phyloP scores from a whole-genome alignment of 768 basidiomycete genomes.

The Cyclocybe cylindracea region DNA sequence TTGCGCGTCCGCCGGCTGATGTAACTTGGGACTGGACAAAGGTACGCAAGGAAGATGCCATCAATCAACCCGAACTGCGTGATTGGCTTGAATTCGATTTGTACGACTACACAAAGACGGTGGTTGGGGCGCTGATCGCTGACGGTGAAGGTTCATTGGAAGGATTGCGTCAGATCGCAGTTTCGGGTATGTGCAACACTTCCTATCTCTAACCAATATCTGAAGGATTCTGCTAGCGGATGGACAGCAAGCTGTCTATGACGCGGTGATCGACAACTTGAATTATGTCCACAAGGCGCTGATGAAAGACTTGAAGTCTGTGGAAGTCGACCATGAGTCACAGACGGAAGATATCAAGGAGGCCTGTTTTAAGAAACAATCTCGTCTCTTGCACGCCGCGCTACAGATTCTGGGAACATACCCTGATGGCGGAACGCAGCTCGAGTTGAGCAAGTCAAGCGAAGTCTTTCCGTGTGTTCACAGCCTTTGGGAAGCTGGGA shows the following conservation, averaged over 20 bases:
- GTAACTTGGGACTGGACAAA: slow-evolving; percentile 2
- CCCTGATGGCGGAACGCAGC: too few species aligned
- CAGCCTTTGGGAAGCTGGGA: too few species aligned
- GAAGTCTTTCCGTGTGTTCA: too few species aligned
- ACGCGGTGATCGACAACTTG: neutral
- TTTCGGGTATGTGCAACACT: slow-evolving; percentile 1
- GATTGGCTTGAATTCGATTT: slow-evolving; percentile 12
- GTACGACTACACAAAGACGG: slow-evolving; percentile 1
- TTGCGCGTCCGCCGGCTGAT: slow-evolving; percentile 6
- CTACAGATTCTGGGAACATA: too few species aligned
- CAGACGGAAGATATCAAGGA: too few species aligned
- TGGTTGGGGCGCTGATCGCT: slow-evolving; percentile 2
- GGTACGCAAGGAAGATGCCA: neutral
- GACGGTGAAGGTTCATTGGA: neutral
- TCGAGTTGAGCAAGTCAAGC: too few species aligned
- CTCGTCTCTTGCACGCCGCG: too few species aligned
- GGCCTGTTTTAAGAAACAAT: too few species aligned
- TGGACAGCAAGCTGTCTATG: slow-evolving; percentile 11
- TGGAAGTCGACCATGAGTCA: too few species aligned
- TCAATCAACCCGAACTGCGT: neutral
- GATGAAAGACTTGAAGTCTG: too few species aligned
- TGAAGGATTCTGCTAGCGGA: slow-evolving; percentile 1
- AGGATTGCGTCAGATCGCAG: slow-evolving; percentile 2
- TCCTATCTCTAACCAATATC: neutral
- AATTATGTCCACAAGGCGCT: too few species aligned